Evolutionary conservation across 2,329 filamentous ascomycete species (phyloP).

Genomic region (Verticillium zaregamsianum): DNA sequence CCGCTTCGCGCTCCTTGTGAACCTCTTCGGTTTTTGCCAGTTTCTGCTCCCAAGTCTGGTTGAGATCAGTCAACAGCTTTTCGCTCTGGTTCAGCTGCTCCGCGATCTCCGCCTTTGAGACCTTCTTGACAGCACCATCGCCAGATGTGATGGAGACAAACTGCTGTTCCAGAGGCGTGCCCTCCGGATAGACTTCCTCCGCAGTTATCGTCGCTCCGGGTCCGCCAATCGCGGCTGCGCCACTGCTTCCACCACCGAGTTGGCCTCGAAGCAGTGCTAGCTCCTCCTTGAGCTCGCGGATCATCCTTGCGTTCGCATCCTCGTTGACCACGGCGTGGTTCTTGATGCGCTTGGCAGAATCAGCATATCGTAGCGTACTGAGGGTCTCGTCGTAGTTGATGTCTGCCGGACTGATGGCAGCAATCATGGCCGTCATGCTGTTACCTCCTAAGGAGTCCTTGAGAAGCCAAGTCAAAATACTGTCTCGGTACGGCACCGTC

Average conservation of each 20-base stretch:
- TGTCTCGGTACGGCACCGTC: constrained; percentile 94
- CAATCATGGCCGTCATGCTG: constrained; percentile 99
- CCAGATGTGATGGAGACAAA: constrained; percentile 88
- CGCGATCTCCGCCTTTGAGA: constrained; percentile 96
- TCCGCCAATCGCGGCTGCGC: constrained; percentile 32
- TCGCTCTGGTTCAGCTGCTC: constrained; percentile 96
- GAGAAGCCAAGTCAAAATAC: constrained; percentile 89
- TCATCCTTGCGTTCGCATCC: constrained; percentile 98
- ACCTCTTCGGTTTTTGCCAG: constrained; percentile 92
- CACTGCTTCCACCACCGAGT: constrained; percentile 58
- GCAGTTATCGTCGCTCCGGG: constrained; percentile 36
- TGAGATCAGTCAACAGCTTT: constrained; percentile 91
- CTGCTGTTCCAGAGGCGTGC: constrained; percentile 89
- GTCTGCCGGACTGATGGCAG: constrained; percentile 94
- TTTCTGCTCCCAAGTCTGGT: constrained; percentile 99
- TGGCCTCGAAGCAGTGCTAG: constrained; percentile 82
- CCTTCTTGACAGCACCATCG: constrained; percentile 86
- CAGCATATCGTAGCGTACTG: constrained; percentile 91
- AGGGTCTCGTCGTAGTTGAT: constrained; percentile 99
- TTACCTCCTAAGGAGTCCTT: constrained; percentile 98
- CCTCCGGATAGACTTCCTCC: constrained; percentile 85
- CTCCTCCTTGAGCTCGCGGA: constrained; percentile 95
- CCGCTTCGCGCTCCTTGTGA: constrained; percentile 93
- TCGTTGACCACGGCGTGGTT: constrained; percentile 99
- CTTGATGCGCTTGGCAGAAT: constrained; percentile 98